Evolutionary conservation across 208 protist species (phyloP), one percentile per base, ranked within the genome.

Genomic region (Zelonia costaricensis): DNA sequence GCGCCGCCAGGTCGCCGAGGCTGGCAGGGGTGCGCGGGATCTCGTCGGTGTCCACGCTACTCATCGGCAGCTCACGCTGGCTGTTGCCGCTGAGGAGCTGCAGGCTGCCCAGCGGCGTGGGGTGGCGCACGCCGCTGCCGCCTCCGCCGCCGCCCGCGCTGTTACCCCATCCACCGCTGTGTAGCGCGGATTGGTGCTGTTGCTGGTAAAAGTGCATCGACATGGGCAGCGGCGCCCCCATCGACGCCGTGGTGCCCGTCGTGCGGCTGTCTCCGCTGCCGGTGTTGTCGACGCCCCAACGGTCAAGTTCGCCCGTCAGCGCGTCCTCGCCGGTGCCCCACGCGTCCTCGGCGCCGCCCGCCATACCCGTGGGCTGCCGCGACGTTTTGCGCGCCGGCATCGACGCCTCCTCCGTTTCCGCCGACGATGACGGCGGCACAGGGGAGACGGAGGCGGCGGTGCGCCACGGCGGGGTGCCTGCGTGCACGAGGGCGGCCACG

Each of bases 11-110:
- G 22, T 22, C n/a, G 1, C 6, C 39, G 13, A 73, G 52, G 39
- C 56, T 36, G 0, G 36, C 36, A 1, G 66, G 66, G 2, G 66
- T 73, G 38, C 39, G n/a, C 0, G 66, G 66, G 45, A 73, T 73
- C 9, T 28, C 49, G 9, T 39, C 49, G 16, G 40, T 30, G n/a
- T 61, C 36, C 5, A 73, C 28, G 22, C 42, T 38, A 23, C 66
- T 66, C 13, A 40, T n/a, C 31, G 51, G 40, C 3, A 61, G 36
- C 45, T 65, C 40, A 9, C 10, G 40, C 35, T 73, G 25, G 28
- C 58, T 66, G 25, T 18, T 33, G 33, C 59, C 53, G 15, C 30
- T 3, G 49, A 66, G 7, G 22, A 73, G 27, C 13, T 51, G 40
- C 22, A 73, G 47, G 22, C 59, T 65, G 33, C 45, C 42, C n/a